Percentiles rank a stretch among this genome's conserved stretches.
Conservation (phyloP, 441 rosid species). For the Francoa sonchifolia region DNA sequence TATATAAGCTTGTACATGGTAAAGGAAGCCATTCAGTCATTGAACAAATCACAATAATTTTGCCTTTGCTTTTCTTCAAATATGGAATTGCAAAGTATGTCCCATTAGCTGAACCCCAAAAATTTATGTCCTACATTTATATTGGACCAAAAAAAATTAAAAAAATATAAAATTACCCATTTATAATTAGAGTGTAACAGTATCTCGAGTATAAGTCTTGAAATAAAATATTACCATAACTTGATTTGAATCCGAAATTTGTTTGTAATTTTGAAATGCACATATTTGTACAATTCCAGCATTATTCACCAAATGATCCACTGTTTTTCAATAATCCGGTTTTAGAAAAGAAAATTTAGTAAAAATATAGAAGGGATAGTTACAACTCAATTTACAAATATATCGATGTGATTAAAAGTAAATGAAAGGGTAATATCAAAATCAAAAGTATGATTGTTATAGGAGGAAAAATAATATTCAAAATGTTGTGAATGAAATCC, state of each 20-base stretch:
- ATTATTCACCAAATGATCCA: conserved; percentile 33
- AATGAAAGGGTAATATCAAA: no score
- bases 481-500: no score
- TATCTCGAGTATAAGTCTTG: no score
- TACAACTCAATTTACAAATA: not conserved
- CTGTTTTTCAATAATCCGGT: conserved; percentile 7
- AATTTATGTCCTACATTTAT: conserved; percentile 40
- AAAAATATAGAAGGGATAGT: not conserved
- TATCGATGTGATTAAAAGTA: no score
- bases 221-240: not conserved
- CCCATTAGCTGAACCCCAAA: conserved; percentile 47
- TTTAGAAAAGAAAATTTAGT: not conserved
- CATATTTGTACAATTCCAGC: conserved; percentile 34
- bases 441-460: no score
- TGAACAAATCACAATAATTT: conserved; percentile 39
- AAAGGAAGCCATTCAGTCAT: conserved; percentile 29
- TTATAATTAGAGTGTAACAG: no score
- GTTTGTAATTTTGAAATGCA: no score
- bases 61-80: conserved; percentile 33
- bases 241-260: not conserved
- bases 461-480: no score
- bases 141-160: no score
- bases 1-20: conserved; percentile 35
- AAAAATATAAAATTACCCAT: no score
- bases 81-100: conserved; percentile 35